Evolutionary conservation across 2,329 filamentous ascomycete species (phyloP), one percentile per base, ranked within the genome.

Genomic region (Phaeosphaeria sp.): DNA sequence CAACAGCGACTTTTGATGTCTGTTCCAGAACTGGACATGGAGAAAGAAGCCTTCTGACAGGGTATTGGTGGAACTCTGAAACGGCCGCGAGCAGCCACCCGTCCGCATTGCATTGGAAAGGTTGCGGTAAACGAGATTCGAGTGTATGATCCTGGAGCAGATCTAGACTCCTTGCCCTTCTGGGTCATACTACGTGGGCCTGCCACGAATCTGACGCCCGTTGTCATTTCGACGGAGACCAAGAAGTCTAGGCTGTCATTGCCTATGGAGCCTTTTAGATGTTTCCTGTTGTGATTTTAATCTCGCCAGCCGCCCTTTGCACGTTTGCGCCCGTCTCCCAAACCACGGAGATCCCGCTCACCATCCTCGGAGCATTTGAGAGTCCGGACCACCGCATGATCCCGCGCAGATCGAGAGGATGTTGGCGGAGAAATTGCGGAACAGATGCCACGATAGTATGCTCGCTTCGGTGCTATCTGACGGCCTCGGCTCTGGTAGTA

Each of bases 61-160:
- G 61, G 63, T 64, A 65, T 69, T 68, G 64, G 68, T 71, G 68
- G 68, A 55, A 55, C 21, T 39, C 46, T 55, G 46, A 55, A 68
- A 71, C 68, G 56, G 62, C 59, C 59, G 57, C 62, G 50, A 53
- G 55, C 55, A 58, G 56, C 43, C 30, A 56, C 47, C 56, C 58
- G 59, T 59, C 44, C 50, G 47, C 58, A 55, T 65, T 56, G 57
- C 56, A 65, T 65, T 46, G 65, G 46, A 59, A 47, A 48, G 59
- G 64, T 27, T 54, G 54, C 54, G 50, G 22, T 11, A 36, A 20
- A 43, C 27, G 43, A 21, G 30, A 52, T 54, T 48, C 48, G 50
- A 54, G 58, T 57, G 58, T 56, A 63, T 60, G 48, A 68, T 65
- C 62, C 60, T 69, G 65, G 66, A 62, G 64, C 60, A 65, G 54